Evolutionary conservation across 2,329 filamentous ascomycete species (phyloP).

Genomic region (Chaetomium strumarium): DNA sequence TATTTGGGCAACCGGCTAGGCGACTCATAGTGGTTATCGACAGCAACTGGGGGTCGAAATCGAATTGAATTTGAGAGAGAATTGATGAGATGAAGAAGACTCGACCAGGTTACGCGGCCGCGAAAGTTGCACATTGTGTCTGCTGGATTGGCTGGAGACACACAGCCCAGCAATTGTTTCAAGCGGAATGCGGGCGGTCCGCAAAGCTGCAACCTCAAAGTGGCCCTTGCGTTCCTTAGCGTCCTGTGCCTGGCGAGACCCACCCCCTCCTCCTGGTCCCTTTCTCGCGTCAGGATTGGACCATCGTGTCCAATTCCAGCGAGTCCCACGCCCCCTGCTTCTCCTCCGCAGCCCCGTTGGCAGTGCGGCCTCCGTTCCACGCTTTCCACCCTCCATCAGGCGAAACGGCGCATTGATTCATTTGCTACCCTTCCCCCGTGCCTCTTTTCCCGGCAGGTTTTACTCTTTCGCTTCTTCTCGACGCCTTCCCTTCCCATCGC

Average conservation of each 20-base stretch:
- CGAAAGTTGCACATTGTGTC: neutral
- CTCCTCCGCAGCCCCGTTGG: conserved; percentile 18
- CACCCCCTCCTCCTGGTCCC: neutral
- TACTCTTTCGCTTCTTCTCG: conserved; percentile 8
- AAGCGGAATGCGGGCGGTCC: neutral
- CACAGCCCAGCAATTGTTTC: neutral
- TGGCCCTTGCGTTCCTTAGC: neutral
- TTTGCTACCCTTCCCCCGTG: conserved; percentile 13
- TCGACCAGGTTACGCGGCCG: neutral
- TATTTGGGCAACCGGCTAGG: no score
- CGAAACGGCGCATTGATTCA: conserved; percentile 19
- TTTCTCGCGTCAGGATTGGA: conserved; percentile 11
- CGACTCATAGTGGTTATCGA: no score
- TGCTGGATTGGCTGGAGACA: no score
- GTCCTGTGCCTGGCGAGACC: neutral
- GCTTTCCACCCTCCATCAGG: neutral
- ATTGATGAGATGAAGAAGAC: neutral
- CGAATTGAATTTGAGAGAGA: no score
- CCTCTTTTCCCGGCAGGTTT: conserved; percentile 11
- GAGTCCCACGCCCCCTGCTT: conserved; percentile 16
- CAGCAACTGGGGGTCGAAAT: no score
- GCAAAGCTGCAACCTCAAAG: neutral
- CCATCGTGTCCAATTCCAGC: conserved; percentile 21
- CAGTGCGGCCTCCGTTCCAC: conserved; percentile 22
- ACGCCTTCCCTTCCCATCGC: conserved; percentile 15